These are phyloP conservation scores for Suillus decipiens DNA, from an alignment of 768 basidiomycete species.

Conservation along the genomic window DNA sequence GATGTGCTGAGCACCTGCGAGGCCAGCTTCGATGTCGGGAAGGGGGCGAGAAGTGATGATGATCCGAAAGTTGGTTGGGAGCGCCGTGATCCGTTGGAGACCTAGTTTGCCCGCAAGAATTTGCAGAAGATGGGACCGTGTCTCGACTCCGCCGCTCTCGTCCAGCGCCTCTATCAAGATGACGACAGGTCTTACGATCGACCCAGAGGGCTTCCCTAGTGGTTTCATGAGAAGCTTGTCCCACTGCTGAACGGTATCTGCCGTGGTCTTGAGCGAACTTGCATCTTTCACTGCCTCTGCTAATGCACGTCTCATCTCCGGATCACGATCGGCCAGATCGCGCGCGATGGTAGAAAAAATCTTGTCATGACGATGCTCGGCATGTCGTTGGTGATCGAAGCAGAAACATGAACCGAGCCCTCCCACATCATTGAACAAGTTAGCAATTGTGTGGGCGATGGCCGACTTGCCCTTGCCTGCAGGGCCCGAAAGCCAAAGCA, in stretches of 20 bases:
- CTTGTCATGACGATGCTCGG: slow-evolving; percentile 10
- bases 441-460: slow-evolving; percentile 19
- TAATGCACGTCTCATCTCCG: background rate
- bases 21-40: too few relatives aligned
- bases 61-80: slow-evolving; percentile 12
- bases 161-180: slow-evolving; percentile 28
- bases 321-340: slow-evolving; percentile 9
- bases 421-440: slow-evolving; percentile 5
- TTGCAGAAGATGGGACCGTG: slow-evolving; percentile 16
- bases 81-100: background rate
- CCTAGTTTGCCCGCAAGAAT: slow-evolving; percentile 2
- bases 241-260: slow-evolving; percentile 14
- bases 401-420: slow-evolving; percentile 7
- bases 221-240: slow-evolving; percentile 17
- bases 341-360: slow-evolving; percentile 17
- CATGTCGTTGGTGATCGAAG: slow-evolving; percentile 6
- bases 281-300: background rate
- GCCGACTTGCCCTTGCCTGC: background rate
- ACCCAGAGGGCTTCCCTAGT: slow-evolving; percentile 11
- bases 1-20: too few relatives aligned
- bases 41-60: slow-evolving; percentile 10
- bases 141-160: slow-evolving; percentile 12
- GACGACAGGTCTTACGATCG: slow-evolving; percentile 20
- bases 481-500: background rate
- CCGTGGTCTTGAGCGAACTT: background rate